These are phyloP conservation scores for Neonothopanus nambi DNA, from an alignment of 1,284 basidiomycete genomes.

Conservation along the genomic window DNA sequence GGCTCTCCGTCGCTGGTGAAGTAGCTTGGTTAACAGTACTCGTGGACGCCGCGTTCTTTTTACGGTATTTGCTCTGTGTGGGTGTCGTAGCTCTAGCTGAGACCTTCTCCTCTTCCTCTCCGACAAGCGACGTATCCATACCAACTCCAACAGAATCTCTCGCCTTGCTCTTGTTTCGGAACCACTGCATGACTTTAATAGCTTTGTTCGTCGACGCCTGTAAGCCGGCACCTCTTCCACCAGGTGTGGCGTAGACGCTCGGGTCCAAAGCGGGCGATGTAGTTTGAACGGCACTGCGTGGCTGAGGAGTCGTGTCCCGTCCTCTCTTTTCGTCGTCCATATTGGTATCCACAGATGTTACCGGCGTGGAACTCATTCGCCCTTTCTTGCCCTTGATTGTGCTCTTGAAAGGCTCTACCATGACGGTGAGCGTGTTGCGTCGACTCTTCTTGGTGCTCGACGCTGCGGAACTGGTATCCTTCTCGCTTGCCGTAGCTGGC, in stretches of 20 bases:
- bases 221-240: conserved; percentile 33
- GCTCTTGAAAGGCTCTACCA: conserved; percentile 75
- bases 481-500: conserved; percentile 16
- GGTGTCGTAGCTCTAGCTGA: conserved; percentile 15
- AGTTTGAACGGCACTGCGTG: not conserved
- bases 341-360: conserved; percentile 17
- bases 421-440: conserved; percentile 77
- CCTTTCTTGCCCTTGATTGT: conserved; percentile 54
- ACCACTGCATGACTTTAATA: conserved; percentile 80
- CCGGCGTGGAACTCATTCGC: conserved; percentile 39
- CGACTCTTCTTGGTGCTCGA: conserved; percentile 44
- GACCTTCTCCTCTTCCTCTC: conserved; percentile 20
- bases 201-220: conserved; percentile 74
- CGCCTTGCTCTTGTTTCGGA: conserved; percentile 68
- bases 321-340: conserved; percentile 18
- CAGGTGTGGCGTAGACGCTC: conserved; percentile 1
- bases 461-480: conserved; percentile 22
- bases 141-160: conserved; percentile 38
- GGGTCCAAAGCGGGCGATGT: not conserved
- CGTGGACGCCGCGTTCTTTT: conserved; percentile 27
- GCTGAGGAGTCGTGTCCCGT: conserved; percentile 3
- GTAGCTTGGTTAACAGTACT: conserved; percentile 34
- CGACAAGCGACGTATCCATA: conserved; percentile 33
- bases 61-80: conserved; percentile 16
- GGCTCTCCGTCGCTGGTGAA: not conserved